A percentile compares a stretch with the other conserved stretches of the same genome.
Evolutionary conservation across 2,329 filamentous ascomycete species (phyloP).

Genomic region (Talaromyces sp.): DNA sequence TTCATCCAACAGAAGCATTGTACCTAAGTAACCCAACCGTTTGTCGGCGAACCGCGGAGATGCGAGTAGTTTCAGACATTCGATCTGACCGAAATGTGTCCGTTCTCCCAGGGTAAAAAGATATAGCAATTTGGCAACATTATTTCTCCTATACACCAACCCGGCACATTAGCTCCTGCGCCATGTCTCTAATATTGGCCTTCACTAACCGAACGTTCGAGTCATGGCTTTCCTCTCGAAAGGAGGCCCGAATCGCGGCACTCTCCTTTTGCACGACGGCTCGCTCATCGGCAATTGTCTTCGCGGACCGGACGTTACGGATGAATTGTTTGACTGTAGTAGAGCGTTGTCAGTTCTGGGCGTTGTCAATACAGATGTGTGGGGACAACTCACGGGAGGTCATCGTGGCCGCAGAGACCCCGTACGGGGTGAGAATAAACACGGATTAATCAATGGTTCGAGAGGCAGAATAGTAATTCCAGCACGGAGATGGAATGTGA

Average conservation of each 20-base stretch:
- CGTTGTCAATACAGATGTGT: slow-evolving; percentile 16
- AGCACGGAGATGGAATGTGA: not conserved
- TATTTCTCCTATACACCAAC: slow-evolving; percentile 70
- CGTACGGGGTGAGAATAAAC: slow-evolving; percentile 27
- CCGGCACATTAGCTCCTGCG: slow-evolving; percentile 22
- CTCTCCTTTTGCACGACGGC: slow-evolving; percentile 99
- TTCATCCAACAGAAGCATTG: slow-evolving; percentile 92
- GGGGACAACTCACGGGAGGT: slow-evolving; percentile 51
- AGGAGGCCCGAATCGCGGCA: slow-evolving; percentile 93
- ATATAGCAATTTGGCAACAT: slow-evolving; percentile 96
- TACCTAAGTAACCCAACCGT: slow-evolving; percentile 89
- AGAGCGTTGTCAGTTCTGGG: slow-evolving; percentile 16
- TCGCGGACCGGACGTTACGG: slow-evolving; percentile 95
- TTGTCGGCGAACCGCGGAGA: slow-evolving; percentile 98
- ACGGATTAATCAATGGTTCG: slow-evolving; percentile 7
- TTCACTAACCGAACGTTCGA: slow-evolving; percentile 74
- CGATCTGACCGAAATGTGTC: slow-evolving; percentile 98
- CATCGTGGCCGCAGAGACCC: slow-evolving; percentile 54
- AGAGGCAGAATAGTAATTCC: not conserved
- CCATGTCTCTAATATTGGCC: not conserved
- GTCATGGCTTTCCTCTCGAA: slow-evolving; percentile 93
- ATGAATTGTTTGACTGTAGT: slow-evolving; percentile 95
- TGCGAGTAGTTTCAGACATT: slow-evolving; percentile 94
- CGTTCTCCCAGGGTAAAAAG: slow-evolving; percentile 96
- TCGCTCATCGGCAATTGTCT: slow-evolving; percentile 97